Conservation (phyloP, 768 basidiomycete species). For the Cubamyces lactineus region DNA sequence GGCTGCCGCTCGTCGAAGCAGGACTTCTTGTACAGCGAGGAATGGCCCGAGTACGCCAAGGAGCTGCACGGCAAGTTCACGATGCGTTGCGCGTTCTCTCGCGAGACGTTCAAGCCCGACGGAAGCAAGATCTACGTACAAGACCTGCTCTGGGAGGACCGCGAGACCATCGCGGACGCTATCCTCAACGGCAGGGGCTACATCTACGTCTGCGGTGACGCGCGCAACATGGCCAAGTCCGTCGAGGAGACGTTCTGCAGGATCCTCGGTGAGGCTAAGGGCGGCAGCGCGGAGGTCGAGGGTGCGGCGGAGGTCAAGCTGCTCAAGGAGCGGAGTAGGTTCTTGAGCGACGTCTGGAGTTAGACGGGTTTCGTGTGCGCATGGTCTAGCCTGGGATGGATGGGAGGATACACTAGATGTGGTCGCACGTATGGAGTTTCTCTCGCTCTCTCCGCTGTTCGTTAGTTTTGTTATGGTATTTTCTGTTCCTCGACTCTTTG, state of each 20-base stretch:
- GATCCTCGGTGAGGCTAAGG: slow-evolving; percentile 92
- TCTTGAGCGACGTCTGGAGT: slow-evolving; percentile 85
- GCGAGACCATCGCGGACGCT: slow-evolving; percentile 80
- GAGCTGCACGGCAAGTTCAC: slow-evolving; percentile 93
- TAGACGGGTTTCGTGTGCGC: background rate
- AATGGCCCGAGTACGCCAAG: slow-evolving; percentile 87
- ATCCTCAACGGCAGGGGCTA: slow-evolving; percentile 97
- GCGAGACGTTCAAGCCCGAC: slow-evolving; percentile 86
- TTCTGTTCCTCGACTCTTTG: background rate
- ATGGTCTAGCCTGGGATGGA: too few species aligned
- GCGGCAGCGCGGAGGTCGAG: slow-evolving; percentile 84
- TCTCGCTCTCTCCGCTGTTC: background rate
- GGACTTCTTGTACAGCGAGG: slow-evolving; percentile 94
- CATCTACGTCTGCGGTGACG: slow-evolving; percentile 96
- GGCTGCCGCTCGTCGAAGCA: slow-evolving; percentile 88
- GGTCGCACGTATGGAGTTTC: background rate
- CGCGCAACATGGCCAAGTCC: slow-evolving; percentile 93
- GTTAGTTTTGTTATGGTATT: background rate
- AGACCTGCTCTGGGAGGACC: slow-evolving; percentile 89
- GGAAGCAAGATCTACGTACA: slow-evolving; percentile 99
- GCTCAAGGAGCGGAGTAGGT: slow-evolving; percentile 89
- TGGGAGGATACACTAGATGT: too few species aligned
- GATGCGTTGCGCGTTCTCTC: slow-evolving; percentile 89
- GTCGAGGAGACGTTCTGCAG: slow-evolving; percentile 88
- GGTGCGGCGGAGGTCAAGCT: slow-evolving; percentile 91